These are phyloP conservation scores for Rhodotorula sp. DNA, from an alignment of 1,284 basidiomycete species.

Conservation along the genomic window DNA sequence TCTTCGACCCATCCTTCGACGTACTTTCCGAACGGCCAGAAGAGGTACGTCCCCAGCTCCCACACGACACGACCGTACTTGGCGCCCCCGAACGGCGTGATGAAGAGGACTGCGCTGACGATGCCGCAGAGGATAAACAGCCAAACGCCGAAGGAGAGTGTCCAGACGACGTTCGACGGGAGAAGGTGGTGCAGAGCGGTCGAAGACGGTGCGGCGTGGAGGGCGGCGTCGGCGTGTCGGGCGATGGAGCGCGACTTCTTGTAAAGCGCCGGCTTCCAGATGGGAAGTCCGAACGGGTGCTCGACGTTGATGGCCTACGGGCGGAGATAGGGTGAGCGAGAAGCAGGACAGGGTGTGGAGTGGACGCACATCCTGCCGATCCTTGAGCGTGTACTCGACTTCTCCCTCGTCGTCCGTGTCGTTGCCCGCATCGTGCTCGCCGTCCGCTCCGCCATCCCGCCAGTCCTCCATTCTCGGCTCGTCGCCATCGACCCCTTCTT, in stretches of 20 bases:
- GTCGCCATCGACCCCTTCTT: constrained; percentile 32
- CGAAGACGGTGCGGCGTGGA: constrained; percentile 88
- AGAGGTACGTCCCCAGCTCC: constrained; percentile 92
- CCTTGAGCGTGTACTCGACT: constrained; percentile 85
- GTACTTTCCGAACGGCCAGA: constrained; percentile 99
- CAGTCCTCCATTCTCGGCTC: constrained; percentile 42
- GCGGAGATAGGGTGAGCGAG: background rate
- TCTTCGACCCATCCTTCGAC: constrained; percentile 69
- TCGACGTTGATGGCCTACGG: constrained; percentile 83
- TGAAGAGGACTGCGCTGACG: constrained; percentile 66
- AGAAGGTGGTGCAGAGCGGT: constrained; percentile 80
- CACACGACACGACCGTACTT: constrained; percentile 84
- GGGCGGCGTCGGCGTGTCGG: constrained; percentile 87
- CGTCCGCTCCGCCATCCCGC: constrained; percentile 24
- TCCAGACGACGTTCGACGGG: constrained; percentile 92
- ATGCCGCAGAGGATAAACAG: constrained; percentile 70
- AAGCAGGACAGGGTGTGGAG: background rate
- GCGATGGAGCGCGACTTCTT: constrained; percentile 97
- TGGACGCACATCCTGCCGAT: constrained; percentile 79
- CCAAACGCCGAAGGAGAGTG: constrained; percentile 86
- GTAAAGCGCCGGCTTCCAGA: constrained; percentile 99
- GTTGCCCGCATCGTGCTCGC: constrained; percentile 9
- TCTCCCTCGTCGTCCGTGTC: constrained; percentile 54
- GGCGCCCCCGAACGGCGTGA: constrained; percentile 72
- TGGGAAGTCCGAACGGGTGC: constrained; percentile 97